Conservation (phyloP, 1,284 basidiomycete species). For the Xanthoconium separans region DNA sequence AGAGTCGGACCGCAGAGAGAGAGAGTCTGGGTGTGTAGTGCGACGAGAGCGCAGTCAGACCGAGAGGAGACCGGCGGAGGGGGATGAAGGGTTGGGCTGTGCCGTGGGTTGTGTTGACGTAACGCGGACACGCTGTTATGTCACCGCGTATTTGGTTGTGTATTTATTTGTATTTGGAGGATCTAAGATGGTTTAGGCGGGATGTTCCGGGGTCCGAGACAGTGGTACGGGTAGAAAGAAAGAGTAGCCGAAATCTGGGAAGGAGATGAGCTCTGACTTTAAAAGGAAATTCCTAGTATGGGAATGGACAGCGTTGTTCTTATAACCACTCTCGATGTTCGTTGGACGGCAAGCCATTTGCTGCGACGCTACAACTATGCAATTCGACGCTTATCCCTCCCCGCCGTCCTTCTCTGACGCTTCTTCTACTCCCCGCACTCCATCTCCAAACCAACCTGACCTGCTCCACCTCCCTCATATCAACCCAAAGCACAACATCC, state of each 20-base stretch:
- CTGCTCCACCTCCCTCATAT: slow-evolving; percentile 35
- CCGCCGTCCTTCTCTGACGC: slow-evolving; percentile 51
- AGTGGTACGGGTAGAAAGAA: slow-evolving; percentile 36
- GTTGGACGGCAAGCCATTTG: slow-evolving; percentile 13
- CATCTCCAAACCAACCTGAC: slow-evolving; percentile 56
- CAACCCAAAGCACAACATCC: slow-evolving; percentile 40
- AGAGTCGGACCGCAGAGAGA: neutral
- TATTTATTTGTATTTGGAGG: slow-evolving; percentile 9
- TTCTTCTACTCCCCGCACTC: slow-evolving; percentile 64
- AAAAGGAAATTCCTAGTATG: slow-evolving; percentile 20
- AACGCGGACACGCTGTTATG: slow-evolving; percentile 34
- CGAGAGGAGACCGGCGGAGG: slow-evolving; percentile 12
- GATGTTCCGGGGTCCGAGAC: slow-evolving; percentile 34
- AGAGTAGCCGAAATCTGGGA: slow-evolving; percentile 41
- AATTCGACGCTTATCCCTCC: slow-evolving; percentile 64
- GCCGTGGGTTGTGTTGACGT: slow-evolving; percentile 35
- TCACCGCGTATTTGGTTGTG: slow-evolving; percentile 27
- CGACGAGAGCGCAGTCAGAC: slow-evolving; percentile 12
- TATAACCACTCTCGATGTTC: slow-evolving; percentile 29
- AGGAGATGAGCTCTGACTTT: slow-evolving; percentile 24
- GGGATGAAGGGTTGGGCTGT: slow-evolving; percentile 20
- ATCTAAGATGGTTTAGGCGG: slow-evolving; percentile 34
- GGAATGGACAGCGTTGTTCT: slow-evolving; percentile 33
- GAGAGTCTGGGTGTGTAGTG: neutral
- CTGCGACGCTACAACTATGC: slow-evolving; percentile 43